phyloP scores from a whole-genome alignment of 805 yeast genomes.

The Maudiozyma bulderi region DNA sequence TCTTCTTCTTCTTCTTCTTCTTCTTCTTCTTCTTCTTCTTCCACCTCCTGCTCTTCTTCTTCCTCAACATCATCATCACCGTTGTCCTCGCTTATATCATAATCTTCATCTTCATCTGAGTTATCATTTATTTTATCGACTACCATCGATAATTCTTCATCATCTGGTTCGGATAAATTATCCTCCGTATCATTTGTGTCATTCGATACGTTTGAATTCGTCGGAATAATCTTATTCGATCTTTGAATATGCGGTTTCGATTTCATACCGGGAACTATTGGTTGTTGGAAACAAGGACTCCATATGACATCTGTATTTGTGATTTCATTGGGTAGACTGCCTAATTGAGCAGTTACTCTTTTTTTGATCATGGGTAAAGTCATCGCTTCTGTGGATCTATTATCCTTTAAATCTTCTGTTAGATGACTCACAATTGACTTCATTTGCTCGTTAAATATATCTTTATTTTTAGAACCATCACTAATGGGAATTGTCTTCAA shows the following conservation, averaged over 20 bases:
- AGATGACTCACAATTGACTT: conserved; percentile 49
- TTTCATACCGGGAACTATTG: not conserved
- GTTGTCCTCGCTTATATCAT: conserved; percentile 3
- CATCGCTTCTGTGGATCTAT: conserved; percentile 49
- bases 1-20: conserved; percentile 15
- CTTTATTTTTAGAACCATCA: conserved; percentile 5
- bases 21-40: conserved; percentile 15
- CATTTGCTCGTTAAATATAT: conserved; percentile 37
- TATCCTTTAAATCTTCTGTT: conserved; percentile 60
- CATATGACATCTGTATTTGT: not conserved
- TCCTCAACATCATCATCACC: conserved; percentile 9
- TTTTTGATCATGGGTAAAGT: conserved; percentile 29
- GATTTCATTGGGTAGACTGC: conserved; percentile 5
- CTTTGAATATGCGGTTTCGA: not conserved
- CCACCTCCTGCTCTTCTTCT: no score
- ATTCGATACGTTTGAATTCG: not conserved
- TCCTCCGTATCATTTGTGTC: not conserved
- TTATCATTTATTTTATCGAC: not conserved
- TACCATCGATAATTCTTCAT: conserved; percentile 6
- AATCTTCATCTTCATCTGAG: not conserved
- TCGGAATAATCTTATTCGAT: not conserved
- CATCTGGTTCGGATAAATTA: conserved; percentile 6
- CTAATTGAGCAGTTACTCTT: conserved; percentile 27
- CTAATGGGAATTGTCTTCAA: not conserved
- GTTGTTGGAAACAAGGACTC: not conserved